These are phyloP conservation scores for Penicillium sp. DNA, from an alignment of 2,329 filamentous ascomycete species.

Conservation along the genomic window DNA sequence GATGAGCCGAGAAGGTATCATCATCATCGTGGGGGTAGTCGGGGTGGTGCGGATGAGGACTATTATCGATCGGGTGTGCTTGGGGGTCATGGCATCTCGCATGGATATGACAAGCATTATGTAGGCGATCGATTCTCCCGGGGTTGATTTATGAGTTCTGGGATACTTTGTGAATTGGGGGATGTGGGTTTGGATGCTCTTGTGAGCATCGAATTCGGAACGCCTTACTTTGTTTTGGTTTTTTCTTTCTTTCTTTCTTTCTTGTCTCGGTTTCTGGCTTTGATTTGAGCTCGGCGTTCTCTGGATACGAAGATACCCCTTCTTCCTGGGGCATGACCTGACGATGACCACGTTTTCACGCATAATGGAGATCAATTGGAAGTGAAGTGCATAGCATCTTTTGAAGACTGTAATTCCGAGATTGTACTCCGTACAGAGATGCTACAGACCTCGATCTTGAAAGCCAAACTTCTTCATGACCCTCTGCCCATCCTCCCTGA, in stretches of 20 bases:
- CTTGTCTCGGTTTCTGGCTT: conserved; percentile 5
- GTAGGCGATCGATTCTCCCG: conserved; percentile 13
- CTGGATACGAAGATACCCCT: conserved; percentile 23
- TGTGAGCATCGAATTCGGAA: too few species aligned
- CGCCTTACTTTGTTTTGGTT: neutral
- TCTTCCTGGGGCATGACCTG: conserved; percentile 14
- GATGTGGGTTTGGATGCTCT: neutral
- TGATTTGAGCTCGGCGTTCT: conserved; percentile 16
- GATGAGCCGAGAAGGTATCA: conserved; percentile 31
- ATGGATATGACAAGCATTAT: conserved; percentile 30
- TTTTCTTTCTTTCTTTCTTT: conserved; percentile 1
- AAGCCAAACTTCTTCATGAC: conserved; percentile 23
- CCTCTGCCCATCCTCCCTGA: conserved; percentile 30
- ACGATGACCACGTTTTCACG: conserved; percentile 15
- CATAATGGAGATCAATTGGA: neutral
- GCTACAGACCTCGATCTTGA: too few species aligned
- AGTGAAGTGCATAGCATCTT: neutral
- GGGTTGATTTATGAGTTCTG: neutral
- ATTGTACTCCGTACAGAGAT: too few species aligned
- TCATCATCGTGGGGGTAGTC: conserved; percentile 25
- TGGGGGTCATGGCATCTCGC: conserved; percentile 29
- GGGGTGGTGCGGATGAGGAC: conserved; percentile 37
- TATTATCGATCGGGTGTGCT: conserved; percentile 38
- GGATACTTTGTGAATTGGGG: neutral
- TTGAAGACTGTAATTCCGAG: neutral